Evolutionary conservation across 495 filamentous ascomycete species (phyloP).

Genomic region (Friedmanniomyces simplex): DNA sequence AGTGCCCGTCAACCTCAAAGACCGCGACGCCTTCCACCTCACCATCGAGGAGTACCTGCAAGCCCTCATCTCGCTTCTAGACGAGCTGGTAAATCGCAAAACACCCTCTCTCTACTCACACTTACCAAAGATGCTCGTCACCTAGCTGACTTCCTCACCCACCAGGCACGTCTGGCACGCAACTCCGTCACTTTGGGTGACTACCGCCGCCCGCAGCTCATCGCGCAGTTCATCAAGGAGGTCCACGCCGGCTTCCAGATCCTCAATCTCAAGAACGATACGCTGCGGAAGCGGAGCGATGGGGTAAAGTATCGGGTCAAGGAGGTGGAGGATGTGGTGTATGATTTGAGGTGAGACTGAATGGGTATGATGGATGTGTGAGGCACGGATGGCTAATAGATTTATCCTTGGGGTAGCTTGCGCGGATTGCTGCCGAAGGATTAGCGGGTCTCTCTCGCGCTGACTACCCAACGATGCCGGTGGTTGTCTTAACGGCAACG

Average conservation of each 20-base stretch:
- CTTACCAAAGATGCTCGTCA: neutral
- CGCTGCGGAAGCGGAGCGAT: slow-evolving; percentile 75
- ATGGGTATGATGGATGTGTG: slow-evolving; percentile 36
- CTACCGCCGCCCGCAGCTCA: slow-evolving; percentile 63
- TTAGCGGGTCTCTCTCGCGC: neutral
- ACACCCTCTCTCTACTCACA: neutral
- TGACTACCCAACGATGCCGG: too few relatives aligned
- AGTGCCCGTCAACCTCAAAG: slow-evolving; percentile 96
- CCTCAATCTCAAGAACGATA: slow-evolving; percentile 93
- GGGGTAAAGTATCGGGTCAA: slow-evolving; percentile 91
- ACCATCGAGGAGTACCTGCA: slow-evolving; percentile 95
- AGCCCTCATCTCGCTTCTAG: slow-evolving; percentile 70
- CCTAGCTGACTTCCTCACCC: neutral
- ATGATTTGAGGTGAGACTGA: slow-evolving; percentile 53
- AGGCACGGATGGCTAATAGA: too few relatives aligned
- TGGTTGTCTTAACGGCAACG: neutral
- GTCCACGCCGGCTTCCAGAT: slow-evolving; percentile 92
- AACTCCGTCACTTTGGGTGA: slow-evolving; percentile 93
- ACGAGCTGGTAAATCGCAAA: slow-evolving; percentile 58
- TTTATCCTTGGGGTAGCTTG: neutral
- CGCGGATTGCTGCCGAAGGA: slow-evolving; percentile 8
- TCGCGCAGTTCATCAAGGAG: slow-evolving; percentile 89
- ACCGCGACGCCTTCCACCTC: slow-evolving; percentile 80
- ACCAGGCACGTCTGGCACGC: slow-evolving; percentile 71
- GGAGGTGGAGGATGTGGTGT: slow-evolving; percentile 96